These are phyloP conservation scores for Talaromyces sp. DNA, from an alignment of 2,329 filamentous ascomycete species.

Conservation along the genomic window DNA sequence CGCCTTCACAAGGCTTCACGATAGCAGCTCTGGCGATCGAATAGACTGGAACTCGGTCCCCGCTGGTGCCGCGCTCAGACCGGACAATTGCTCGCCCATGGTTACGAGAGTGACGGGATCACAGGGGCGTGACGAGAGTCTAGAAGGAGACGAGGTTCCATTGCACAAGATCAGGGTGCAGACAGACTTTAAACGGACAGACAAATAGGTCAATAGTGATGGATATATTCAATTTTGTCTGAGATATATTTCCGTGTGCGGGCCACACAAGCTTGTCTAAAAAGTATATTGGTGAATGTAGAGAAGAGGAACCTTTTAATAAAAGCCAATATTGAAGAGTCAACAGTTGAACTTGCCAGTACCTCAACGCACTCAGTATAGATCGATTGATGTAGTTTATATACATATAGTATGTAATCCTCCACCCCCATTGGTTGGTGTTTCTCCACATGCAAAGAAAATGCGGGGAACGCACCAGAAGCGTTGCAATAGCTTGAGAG, in stretches of 20 bases:
- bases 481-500: neutral
- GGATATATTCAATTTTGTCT: neutral
- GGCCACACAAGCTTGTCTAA: neutral
- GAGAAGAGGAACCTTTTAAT: neutral
- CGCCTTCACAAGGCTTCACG: conserved; percentile 18
- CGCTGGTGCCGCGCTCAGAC: conserved; percentile 14
- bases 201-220: conserved; percentile 1
- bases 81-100: conserved; percentile 16
- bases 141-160: conserved; percentile 18
- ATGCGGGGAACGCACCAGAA: neutral
- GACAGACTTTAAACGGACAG: conserved; percentile 14
- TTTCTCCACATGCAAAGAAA: neutral
- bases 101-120: conserved; percentile 17
- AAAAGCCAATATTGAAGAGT: neutral
- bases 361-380: neutral
- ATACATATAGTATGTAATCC: neutral
- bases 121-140: conserved; percentile 4
- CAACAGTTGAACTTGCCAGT: neutral
- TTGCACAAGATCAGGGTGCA: conserved; percentile 18
- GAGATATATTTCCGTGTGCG: neutral
- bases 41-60: neutral
- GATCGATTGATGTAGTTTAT: neutral
- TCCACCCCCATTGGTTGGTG: neutral
- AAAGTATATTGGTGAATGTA: neutral
- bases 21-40: conserved; percentile 8